A percentile compares a stretch with the other conserved stretches of the same genome.
Conservation (phyloP, 2,329 filamentous ascomycete species). For the Didymella segeticola region DNA sequence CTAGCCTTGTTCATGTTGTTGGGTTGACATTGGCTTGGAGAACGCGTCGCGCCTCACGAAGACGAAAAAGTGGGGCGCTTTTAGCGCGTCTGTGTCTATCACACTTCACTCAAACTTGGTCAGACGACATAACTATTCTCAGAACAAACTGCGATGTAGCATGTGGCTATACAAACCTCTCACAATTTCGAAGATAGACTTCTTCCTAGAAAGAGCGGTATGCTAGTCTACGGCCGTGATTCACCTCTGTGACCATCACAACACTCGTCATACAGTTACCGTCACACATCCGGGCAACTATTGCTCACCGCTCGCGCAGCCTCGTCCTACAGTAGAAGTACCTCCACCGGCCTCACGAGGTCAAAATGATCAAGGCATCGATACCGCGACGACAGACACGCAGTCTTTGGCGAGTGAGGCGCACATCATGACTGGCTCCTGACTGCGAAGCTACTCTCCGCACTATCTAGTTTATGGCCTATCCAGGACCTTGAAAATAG, state of each 20-base stretch:
- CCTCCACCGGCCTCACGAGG: background rate
- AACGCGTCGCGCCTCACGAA: conserved; percentile 12
- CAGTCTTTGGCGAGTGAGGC: background rate
- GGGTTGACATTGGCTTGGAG: background rate
- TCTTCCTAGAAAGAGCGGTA: background rate
- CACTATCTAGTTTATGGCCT: background rate
- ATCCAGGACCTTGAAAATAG: background rate
- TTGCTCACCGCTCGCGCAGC: background rate
- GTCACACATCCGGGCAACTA: background rate
- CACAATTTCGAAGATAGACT: background rate
- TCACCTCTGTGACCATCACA: background rate
- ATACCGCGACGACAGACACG: background rate
- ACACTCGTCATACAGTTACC: background rate
- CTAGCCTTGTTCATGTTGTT: conserved; percentile 28
- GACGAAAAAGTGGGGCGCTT: background rate
- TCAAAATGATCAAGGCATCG: background rate
- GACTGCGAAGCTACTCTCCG: background rate
- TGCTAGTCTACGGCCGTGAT: conserved; percentile 1
- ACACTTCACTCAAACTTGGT: background rate
- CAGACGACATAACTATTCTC: background rate
- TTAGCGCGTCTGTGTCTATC: background rate
- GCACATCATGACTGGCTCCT: background rate
- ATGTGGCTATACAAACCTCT: background rate
- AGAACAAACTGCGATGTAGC: too few species aligned
- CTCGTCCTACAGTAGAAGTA: background rate